Percentiles rank a stretch among this genome's conserved stretches.
Conservation (phyloP, 441 rosid genomes). For the Jatropha podagrica region DNA sequence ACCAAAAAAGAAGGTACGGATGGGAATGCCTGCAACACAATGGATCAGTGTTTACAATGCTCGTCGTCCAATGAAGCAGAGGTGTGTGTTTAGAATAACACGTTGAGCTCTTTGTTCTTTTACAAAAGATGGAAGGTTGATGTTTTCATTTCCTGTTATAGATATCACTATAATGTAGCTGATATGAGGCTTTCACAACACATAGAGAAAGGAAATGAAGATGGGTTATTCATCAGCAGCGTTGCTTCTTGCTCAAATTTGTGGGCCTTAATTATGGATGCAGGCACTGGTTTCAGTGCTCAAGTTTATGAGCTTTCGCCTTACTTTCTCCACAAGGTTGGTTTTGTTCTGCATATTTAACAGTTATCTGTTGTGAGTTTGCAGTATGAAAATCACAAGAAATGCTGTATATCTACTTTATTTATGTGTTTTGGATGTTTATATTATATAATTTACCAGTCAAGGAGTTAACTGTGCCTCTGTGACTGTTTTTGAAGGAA, state of each 20-base stretch:
- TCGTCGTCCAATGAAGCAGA: constrained; percentile 92
- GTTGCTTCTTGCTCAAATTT: constrained; percentile 80
- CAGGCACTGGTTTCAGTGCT: constrained; percentile 74
- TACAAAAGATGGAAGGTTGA: constrained; percentile 13
- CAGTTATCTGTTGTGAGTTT: constrained; percentile 16
- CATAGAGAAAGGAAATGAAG: constrained; percentile 83
- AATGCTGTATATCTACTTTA: background rate
- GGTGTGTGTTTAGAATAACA: constrained; percentile 39
- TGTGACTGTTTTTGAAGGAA: constrained; percentile 46
- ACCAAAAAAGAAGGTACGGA: constrained; percentile 81
- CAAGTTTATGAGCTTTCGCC: constrained; percentile 86
- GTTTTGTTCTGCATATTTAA: constrained; percentile 8
- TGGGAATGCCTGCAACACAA: constrained; percentile 98
- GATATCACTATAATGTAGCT: constrained; percentile 93
- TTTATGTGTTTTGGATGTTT: constrained; percentile 1
- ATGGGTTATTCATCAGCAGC: constrained; percentile 85
- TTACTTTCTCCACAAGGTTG: constrained; percentile 82
- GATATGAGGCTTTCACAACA: constrained; percentile 74
- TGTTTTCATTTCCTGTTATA: constrained; percentile 29
- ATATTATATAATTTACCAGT: constrained; percentile 18
- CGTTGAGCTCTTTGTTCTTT: constrained; percentile 14
- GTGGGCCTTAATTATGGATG: constrained; percentile 97
- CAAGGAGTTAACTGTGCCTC: background rate
- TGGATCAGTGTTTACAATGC: constrained; percentile 96
- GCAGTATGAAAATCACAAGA: background rate